Percentiles rank a stretch among this genome's conserved stretches.
These are phyloP conservation scores for Tilletia caries DNA, from an alignment of 1,284 basidiomycete genomes.

Conservation along the genomic window DNA sequence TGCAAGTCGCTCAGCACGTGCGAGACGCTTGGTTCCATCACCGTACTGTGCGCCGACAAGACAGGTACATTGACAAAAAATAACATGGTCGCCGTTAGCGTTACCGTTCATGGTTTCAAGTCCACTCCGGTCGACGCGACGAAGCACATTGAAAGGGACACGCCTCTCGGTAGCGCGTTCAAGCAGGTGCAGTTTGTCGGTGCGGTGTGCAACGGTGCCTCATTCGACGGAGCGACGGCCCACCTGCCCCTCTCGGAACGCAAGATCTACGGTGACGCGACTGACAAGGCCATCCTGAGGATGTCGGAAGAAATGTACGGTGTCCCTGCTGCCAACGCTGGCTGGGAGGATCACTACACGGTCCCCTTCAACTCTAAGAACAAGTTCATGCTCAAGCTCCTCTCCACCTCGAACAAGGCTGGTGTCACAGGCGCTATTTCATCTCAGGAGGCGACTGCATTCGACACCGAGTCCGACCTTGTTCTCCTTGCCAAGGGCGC, in stretches of 20 bases:
- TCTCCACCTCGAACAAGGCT: constrained; percentile 48
- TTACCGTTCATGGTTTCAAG: constrained; percentile 51
- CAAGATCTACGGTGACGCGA: constrained; percentile 64
- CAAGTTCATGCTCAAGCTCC: constrained; percentile 65
- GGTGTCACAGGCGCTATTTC: constrained; percentile 45
- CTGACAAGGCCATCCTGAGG: constrained; percentile 65
- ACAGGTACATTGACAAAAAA: constrained; percentile 72
- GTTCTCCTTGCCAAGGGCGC: constrained; percentile 42
- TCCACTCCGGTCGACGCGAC: constrained; percentile 24
- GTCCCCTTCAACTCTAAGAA: constrained; percentile 65
- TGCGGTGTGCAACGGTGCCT: constrained; percentile 62
- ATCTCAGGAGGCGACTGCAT: constrained; percentile 54
- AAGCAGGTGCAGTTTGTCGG: constrained; percentile 26
- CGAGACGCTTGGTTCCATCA: constrained; percentile 67
- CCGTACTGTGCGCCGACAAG: constrained; percentile 69
- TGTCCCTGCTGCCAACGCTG: constrained; percentile 45
- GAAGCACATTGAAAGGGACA: constrained; percentile 28
- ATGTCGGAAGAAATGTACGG: constrained; percentile 60
- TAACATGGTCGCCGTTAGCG: constrained; percentile 67
- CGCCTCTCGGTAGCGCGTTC: constrained; percentile 19
- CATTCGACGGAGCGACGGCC: constrained; percentile 57
- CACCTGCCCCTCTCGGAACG: constrained; percentile 57
- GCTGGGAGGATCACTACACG: constrained; percentile 56
- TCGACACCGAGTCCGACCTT: constrained; percentile 21
- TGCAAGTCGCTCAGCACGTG: constrained; percentile 64